A percentile compares a stretch with the other conserved stretches of the same genome.
phyloP scores from a whole-genome alignment of 345 rosid genomes.

The Eucalyptus leucophloia region DNA sequence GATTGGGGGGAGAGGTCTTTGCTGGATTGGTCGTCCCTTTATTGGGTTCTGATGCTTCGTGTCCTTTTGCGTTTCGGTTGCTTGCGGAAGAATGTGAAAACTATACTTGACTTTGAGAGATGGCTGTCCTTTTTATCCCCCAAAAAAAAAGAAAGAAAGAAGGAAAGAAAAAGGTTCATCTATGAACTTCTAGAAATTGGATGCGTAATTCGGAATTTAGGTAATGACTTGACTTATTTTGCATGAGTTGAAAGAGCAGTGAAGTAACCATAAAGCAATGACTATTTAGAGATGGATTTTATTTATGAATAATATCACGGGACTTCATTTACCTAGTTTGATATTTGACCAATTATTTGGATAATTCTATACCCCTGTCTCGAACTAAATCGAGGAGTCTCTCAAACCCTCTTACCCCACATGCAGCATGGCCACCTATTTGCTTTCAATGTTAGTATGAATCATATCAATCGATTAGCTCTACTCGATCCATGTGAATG shows the following conservation, averaged over 20 bases:
- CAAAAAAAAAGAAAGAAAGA: background rate
- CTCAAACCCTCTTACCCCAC: background rate
- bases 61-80: background rate
- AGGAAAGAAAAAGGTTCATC: background rate
- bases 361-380: background rate
- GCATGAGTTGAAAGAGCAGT: no score
- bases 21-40: background rate
- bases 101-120: background rate
- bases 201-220: background rate
- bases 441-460: background rate
- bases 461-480: background rate
- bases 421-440: rapidly evolving
- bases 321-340: background rate
- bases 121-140: background rate
- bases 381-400: background rate
- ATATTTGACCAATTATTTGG: background rate
- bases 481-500: background rate
- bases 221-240: background rate
- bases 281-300: background rate
- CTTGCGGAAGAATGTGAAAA: background rate
- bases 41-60: background rate
- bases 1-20: background rate
- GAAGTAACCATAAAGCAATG: background rate
- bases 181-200: background rate
- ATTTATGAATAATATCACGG: background rate